These are phyloP conservation scores for Ophiobolus disseminans DNA, from an alignment of 2,329 filamentous ascomycete genomes.

Conservation along the genomic window DNA sequence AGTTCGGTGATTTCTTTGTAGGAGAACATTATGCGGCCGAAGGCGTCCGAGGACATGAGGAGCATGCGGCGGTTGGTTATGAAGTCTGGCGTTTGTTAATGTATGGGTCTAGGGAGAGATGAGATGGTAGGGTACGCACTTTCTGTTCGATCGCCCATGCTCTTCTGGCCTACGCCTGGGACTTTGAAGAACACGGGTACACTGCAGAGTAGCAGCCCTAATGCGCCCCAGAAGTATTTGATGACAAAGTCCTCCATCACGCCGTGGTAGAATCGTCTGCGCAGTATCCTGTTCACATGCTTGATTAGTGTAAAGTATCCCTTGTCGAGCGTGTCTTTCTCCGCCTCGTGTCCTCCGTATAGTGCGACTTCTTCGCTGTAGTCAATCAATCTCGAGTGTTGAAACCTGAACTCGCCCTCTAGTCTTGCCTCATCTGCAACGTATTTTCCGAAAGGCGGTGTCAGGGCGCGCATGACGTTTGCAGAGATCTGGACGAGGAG, in stretches of 20 bases:
- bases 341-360: constrained; percentile 88
- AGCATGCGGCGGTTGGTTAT: constrained; percentile 94
- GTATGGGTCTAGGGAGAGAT: neutral
- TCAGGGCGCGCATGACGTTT: constrained; percentile 89
- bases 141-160: constrained; percentile 73
- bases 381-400: constrained; percentile 93
- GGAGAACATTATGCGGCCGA: constrained; percentile 56
- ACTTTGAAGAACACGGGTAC: constrained; percentile 96
- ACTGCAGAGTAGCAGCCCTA: constrained; percentile 90
- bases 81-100: constrained; percentile 64
- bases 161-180: constrained; percentile 64
- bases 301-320: constrained; percentile 99
- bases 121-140: constrained; percentile 56
- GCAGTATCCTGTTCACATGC: constrained; percentile 94
- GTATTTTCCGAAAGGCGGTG: constrained; percentile 95
- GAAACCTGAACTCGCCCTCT: constrained; percentile 95
- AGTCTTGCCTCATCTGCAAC: constrained; percentile 94
- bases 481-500: constrained; percentile 92
- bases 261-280: constrained; percentile 92
- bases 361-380: constrained; percentile 94
- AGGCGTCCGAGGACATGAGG: constrained; percentile 80
- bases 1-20: constrained; percentile 91
- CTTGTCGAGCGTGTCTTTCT: constrained; percentile 96
- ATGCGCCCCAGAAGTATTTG: constrained; percentile 98
- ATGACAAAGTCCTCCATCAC: constrained; percentile 99